Conservation (phyloP, 257 asterid genomes). For the Cruciata laevipes region DNA sequence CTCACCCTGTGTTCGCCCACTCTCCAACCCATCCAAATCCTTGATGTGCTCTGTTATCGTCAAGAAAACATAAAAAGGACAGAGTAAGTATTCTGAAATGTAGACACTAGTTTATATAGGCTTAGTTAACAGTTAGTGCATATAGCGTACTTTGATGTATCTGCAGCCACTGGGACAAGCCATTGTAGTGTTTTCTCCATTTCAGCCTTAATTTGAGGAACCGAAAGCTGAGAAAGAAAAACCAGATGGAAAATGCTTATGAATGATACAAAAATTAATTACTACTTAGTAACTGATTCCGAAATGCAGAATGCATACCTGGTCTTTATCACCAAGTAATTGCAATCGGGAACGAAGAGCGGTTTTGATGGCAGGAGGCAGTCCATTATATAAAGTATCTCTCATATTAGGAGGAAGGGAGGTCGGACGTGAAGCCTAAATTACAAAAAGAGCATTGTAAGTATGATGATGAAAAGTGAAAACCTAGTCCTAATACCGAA, state of each 20-base stretch:
- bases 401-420: constrained; percentile 95
- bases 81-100: constrained; percentile 6
- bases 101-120: background rate
- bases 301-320: constrained; percentile 33
- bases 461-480: constrained; percentile 1
- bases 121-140: background rate
- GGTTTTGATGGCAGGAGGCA: constrained; percentile 64
- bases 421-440: constrained; percentile 80
- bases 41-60: constrained; percentile 78
- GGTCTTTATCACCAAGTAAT: constrained; percentile 43
- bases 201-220: constrained; percentile 79
- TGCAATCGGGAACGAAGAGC: constrained; percentile 50
- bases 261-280: background rate
- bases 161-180: constrained; percentile 91
- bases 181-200: constrained; percentile 92
- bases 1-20: constrained; percentile 97
- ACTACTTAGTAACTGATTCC: background rate
- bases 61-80: constrained; percentile 1
- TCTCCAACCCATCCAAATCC: constrained; percentile 99
- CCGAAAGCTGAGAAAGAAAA: constrained; percentile 49
- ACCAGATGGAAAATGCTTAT: too few species aligned
- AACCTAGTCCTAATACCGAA: background rate
- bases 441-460: constrained; percentile 14
- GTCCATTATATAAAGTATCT: constrained; percentile 76
- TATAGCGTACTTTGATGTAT: constrained; percentile 67